Evolutionary conservation across 2,329 filamentous ascomycete genomes (phyloP), one percentile per base, ranked within the genome.

Genomic region (Diaporthe nobilis): DNA sequence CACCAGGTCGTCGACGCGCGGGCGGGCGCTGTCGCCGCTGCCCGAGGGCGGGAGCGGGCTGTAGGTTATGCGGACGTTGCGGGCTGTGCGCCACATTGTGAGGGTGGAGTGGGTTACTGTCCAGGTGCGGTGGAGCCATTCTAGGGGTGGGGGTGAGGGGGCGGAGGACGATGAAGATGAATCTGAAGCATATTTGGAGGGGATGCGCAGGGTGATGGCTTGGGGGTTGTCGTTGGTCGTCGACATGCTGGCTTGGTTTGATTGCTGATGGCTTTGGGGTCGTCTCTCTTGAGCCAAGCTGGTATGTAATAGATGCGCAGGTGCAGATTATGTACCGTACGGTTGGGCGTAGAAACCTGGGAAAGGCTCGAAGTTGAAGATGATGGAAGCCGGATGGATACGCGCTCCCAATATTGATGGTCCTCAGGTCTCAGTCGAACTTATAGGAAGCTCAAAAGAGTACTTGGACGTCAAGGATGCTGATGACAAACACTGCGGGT

Each of bases 21-120:
- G 73, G 31, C 83, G 82, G 65, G 17, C 44, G 44, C 8, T 1
- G 20, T 49, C 44, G 44, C 44, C 44, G 5, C 72, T 15, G 34
- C 58, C 61, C 39, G 49, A 44, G 37, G 82, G 76, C 15, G 84
- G 81, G 12, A 94, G 87, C 0, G 88, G 83, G 13, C 85, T 90
- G 87, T 97, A 97, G 47, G 91, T 93, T 82, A 97, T 96, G 80
- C 90, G 89, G 20, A 97, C 94, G 84, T 97, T 97, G 82, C 92
- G 92, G 72, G 94, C 92, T 63, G 90, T 89, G 79, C 92, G 92
- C 95, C 95, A 97, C 93, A 97, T 95, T 77, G 90, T 86, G 15
- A 95, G 90, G 7, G 93, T 94, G 6, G 92, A 94, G 85, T 95
- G 93, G 15, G 93, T 94, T 74, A 95, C 93, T 79, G 90, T 86